Base-by-base conservation (phyloP, 345 rosid species). In the Hibiscus trionum region DNA sequence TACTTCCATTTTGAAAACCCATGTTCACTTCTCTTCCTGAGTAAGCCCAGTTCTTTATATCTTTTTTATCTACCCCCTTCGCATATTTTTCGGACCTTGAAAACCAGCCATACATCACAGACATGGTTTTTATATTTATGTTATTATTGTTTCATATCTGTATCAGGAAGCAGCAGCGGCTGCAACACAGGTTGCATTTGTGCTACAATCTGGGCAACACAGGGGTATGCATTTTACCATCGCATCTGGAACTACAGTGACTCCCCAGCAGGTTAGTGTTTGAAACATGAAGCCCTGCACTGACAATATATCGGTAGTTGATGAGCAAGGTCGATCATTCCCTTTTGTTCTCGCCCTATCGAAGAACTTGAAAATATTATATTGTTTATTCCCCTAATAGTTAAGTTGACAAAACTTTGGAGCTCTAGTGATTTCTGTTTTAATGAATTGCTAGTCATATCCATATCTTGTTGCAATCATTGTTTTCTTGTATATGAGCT, bases 151-250 rank as follows among this genome's bases (percentile, higher is more conserved):
- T 0, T 50, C 8, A 50, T 50, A 50, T 50, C 56, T 21, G 61
- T 71, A 71, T 79, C 91, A 95, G 97, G 99, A 92, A 81, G 96
- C 93, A 14, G 89, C 90, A 5, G 90, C 87, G 75, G 91, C 93
- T 33, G 98, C 94, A 8, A 85, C 97, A 35, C 93, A 86, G 60
- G 88, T 95, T 71, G 96, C 98, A 16, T 86, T 92, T 69, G 97
- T 93, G 64, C 87, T 95, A 52, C 90, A 90, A 75, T 85, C 98
- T 3, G 90, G 87, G 17, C 97, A 84, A 62, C 92, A 70, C 15
- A 80, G 94, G 17, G 56, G 56, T 2, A 50, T 50, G 56, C 56
- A 50, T 50, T 50, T 50, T 15, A 50, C 56, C 56, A 50, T 50
- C 7, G 56, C 56, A 50, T 50, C 56, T 15, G 56, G 82, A 68